A percentile compares a stretch with the other conserved stretches of the same genome.
Evolutionary conservation across 371 early-diverging fungal genomes (phyloP).

Genomic region (Saksenaea oblongispora): DNA sequence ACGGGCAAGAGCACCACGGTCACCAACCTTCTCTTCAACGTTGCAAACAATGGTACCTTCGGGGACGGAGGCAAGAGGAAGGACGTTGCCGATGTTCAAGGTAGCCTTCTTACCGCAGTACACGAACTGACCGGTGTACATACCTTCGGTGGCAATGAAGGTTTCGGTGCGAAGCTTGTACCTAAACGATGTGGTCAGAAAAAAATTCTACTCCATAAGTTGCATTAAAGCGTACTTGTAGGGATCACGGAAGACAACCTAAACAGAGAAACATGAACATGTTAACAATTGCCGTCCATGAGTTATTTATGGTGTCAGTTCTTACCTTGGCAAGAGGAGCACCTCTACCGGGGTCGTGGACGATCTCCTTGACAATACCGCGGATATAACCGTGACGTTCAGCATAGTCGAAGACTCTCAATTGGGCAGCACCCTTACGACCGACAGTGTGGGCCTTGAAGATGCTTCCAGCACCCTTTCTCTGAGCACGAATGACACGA

Average conservation of each 20-base stretch:
- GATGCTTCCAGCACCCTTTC: conserved; percentile 99
- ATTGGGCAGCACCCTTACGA: conserved; percentile 97
- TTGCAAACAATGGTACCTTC: conserved; percentile 99
- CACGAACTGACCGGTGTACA: conserved; percentile 99
- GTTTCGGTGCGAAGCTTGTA: conserved; percentile 91
- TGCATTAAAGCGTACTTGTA: conserved; percentile 28
- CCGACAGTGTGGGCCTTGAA: conserved; percentile 96
- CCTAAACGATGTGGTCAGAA: neutral
- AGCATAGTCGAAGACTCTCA: conserved; percentile 92
- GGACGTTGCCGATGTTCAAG: conserved; percentile 95
- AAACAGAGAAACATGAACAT: neutral
- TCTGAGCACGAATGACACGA: conserved; percentile 86
- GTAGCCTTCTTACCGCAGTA: conserved; percentile 99
- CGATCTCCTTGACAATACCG: conserved; percentile 98
- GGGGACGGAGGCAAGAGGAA: conserved; percentile 96
- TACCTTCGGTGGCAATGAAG: conserved; percentile 99
- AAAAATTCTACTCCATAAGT: neutral
- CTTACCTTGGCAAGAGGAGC: conserved; percentile 98
- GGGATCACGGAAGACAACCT: conserved; percentile 57
- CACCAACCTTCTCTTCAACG: conserved; percentile 97
- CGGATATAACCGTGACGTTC: conserved; percentile 98
- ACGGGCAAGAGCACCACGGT: conserved; percentile 98
- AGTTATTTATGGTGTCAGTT: neutral
- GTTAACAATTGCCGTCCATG: neutral
- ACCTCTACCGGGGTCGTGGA: conserved; percentile 99